A percentile compares a stretch with the other conserved stretches of the same genome.
phyloP scores from a whole-genome alignment of 805 yeast species.

The Tetrapisispora namnaoensis region DNA sequence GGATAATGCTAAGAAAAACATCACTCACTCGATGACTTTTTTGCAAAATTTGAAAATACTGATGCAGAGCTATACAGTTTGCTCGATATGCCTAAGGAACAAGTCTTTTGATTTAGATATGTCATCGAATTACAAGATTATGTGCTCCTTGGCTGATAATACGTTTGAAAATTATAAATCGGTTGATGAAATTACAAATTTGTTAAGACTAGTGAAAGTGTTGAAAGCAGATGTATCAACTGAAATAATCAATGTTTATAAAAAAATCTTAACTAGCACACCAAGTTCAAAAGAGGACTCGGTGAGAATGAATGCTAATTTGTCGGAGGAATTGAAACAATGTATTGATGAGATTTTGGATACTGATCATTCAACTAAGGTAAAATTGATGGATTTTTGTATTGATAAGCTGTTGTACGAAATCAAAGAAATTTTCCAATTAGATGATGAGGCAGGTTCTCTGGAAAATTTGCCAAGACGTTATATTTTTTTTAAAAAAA shows the following conservation, averaged over 20 bases:
- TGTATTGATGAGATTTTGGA: conserved; percentile 72
- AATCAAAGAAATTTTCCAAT: conserved; percentile 61
- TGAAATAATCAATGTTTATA: conserved; percentile 10
- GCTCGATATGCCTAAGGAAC: conserved; percentile 10
- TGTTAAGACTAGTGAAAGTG: conserved; percentile 22
- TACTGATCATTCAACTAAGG: conserved; percentile 48
- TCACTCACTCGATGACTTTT: conserved; percentile 77
- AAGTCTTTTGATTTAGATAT: conserved; percentile 15
- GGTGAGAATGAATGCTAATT: conserved; percentile 5
- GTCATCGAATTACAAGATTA: conserved; percentile 23
- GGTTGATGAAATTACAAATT: conserved; percentile 47
- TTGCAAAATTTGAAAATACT: conserved; percentile 82
- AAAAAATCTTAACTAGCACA: conserved; percentile 4
- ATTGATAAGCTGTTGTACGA: conserved; percentile 61
- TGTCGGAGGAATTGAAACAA: conserved; percentile 28
- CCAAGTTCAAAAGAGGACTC: not conserved
- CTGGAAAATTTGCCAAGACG: conserved; percentile 78
- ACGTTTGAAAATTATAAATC: conserved; percentile 59
- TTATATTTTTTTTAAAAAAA: conserved; percentile 68
- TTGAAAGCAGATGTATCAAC: conserved; percentile 20
- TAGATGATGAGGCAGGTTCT: conserved; percentile 88
- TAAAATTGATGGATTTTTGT: conserved; percentile 64
- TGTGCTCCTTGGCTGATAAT: conserved; percentile 26
- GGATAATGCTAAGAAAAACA: conserved; percentile 75
- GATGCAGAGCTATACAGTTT: conserved; percentile 33